Percentiles rank a stretch among this genome's conserved stretches.
Evolutionary conservation across 73 alveolate genomes (phyloP).

Genomic region (Loxodes magnus): DNA sequence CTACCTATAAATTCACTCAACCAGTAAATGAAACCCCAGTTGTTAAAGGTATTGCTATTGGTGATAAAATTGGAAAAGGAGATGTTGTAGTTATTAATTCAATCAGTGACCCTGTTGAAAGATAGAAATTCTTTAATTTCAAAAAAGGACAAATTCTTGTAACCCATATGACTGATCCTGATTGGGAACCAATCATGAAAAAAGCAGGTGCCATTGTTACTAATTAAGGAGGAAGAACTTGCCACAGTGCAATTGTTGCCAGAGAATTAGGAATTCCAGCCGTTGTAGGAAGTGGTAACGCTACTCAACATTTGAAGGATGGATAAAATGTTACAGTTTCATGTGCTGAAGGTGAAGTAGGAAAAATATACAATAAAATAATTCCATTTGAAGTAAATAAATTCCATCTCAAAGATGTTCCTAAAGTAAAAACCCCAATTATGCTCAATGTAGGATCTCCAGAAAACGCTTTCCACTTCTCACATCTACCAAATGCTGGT

Average conservation of each 20-base stretch:
- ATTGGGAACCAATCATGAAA: conserved; percentile 55
- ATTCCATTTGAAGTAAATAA: too few relatives aligned
- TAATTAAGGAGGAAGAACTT: conserved; percentile 57
- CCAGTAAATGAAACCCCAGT: too few relatives aligned
- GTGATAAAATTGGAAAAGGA: too few relatives aligned
- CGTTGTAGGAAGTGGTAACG: not conserved
- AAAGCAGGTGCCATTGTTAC: conserved; percentile 58
- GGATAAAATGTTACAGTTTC: not conserved
- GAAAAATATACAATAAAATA: too few relatives aligned
- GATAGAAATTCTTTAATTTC: too few relatives aligned
- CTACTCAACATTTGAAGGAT: not conserved
- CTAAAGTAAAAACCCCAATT: not conserved
- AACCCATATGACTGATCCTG: conserved; percentile 63
- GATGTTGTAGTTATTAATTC: too few relatives aligned
- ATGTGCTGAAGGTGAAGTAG: not conserved
- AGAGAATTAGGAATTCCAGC: not conserved
- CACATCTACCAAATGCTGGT: not conserved
- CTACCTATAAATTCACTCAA: conserved; percentile 24
- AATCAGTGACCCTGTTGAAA: too few relatives aligned
- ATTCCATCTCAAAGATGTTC: not conserved
- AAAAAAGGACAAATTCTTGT: conserved; percentile 47
- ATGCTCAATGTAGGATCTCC: not conserved
- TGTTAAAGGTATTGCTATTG: too few relatives aligned
- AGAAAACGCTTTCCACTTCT: not conserved
- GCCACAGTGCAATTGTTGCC: conserved; percentile 27